These are phyloP conservation scores for Neonectria neomacrospora DNA, from an alignment of 2,329 filamentous ascomycete genomes.

Conservation along the genomic window DNA sequence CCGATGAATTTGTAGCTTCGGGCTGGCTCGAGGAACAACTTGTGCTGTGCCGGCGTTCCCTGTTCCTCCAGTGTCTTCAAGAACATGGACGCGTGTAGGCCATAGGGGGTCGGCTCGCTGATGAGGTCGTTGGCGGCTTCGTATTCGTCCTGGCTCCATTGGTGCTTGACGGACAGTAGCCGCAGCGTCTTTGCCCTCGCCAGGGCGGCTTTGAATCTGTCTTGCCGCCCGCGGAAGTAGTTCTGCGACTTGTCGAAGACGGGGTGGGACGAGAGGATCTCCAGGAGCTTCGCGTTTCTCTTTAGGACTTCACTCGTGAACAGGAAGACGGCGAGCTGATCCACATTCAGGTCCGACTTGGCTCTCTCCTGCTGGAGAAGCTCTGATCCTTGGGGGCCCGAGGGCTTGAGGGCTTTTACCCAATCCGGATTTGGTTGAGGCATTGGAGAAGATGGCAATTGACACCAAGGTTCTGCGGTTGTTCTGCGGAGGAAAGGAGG, in stretches of 20 bases:
- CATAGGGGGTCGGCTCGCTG: constrained; percentile 79
- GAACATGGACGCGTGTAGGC: constrained; percentile 69
- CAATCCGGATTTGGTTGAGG: constrained; percentile 47
- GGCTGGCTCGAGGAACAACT: constrained; percentile 76
- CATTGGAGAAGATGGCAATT: constrained; percentile 28
- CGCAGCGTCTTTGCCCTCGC: constrained; percentile 76
- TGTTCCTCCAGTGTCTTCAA: constrained; percentile 73
- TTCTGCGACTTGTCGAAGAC: constrained; percentile 84
- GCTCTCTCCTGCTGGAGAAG: constrained; percentile 75
- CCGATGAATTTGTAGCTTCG: constrained; percentile 78
- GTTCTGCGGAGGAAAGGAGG: not conserved
- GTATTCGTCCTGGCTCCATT: constrained; percentile 75
- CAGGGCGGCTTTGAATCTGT: constrained; percentile 75
- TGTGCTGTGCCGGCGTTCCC: constrained; percentile 77
- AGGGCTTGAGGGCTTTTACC: constrained; percentile 51
- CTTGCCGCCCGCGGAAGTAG: constrained; percentile 76
- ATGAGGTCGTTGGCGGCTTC: constrained; percentile 74
- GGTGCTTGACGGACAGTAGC: constrained; percentile 72
- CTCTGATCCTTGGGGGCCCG: constrained; percentile 74
- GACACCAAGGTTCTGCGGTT: not conserved
- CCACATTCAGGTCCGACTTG: constrained; percentile 73
- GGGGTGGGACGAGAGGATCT: constrained; percentile 73
- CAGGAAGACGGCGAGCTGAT: constrained; percentile 74
- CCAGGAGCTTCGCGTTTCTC: constrained; percentile 68
- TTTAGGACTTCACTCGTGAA: constrained; percentile 74